Percentiles rank a stretch among this genome's conserved stretches.
Conservation (phyloP, 2,329 filamentous ascomycete species). For the Venturia effusa region DNA sequence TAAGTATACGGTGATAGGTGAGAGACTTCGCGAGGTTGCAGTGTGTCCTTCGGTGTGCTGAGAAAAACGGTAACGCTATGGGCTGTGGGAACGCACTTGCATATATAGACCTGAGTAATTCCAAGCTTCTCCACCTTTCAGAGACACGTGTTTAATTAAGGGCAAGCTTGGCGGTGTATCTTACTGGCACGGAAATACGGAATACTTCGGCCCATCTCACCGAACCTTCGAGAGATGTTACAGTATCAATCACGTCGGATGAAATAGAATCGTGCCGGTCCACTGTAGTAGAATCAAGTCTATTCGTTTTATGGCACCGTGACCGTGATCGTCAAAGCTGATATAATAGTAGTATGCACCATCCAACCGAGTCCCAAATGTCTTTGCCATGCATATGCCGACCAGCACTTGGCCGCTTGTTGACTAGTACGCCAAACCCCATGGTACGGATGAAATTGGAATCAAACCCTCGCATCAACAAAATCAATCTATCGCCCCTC, state of each 20-base stretch:
- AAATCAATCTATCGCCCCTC: no score
- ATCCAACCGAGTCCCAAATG: not conserved
- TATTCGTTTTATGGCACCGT: not conserved
- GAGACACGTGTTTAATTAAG: not conserved
- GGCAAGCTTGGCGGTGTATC: not conserved
- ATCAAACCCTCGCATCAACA: no score
- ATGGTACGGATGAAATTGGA: not conserved
- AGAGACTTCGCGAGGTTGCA: no score
- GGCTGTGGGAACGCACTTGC: not conserved
- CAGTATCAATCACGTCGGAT: not conserved
- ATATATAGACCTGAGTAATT: not conserved
- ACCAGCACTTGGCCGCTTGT: constrained; percentile 1
- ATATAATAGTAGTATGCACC: no score
- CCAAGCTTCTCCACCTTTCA: not conserved
- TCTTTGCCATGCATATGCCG: not conserved
- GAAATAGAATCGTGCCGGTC: not conserved
- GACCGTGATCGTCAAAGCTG: no score
- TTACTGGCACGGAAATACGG: not conserved
- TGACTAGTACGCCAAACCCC: not conserved
- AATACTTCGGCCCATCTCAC: not conserved
- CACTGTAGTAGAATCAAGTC: not conserved
- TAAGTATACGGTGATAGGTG: not conserved
- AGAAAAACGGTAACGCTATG: no score
- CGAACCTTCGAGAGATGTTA: not conserved
- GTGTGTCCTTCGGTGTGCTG: no score